Evolutionary conservation across 139 green algal species (phyloP).

Genomic region (Tetraselmis striata): DNA sequence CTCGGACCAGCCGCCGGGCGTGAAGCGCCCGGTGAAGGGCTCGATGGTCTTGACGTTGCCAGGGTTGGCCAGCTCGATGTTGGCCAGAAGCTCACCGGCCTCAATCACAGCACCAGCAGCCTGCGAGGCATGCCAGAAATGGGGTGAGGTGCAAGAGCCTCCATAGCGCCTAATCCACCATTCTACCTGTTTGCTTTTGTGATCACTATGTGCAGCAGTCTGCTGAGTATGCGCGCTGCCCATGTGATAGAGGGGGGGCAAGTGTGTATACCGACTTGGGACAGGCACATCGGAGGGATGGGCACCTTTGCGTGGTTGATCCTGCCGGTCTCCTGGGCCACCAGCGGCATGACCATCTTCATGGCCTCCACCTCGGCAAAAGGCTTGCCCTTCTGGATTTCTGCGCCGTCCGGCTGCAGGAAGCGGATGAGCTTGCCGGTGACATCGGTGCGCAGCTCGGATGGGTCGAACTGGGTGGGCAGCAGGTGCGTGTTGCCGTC

Average conservation of each 20-base stretch:
- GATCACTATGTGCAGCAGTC: no score
- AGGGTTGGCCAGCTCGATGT: background rate
- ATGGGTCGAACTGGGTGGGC: constrained; percentile 72
- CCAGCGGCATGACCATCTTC: constrained; percentile 90
- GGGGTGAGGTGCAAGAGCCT: no score
- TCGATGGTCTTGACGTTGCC: constrained; percentile 26
- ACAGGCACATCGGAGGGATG: no score
- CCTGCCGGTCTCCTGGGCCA: constrained; percentile 56
- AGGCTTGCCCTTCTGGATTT: constrained; percentile 53
- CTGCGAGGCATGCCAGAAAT: background rate
- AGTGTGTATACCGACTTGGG: no score
- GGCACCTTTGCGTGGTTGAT: constrained; percentile 25
- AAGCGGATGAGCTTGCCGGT: constrained; percentile 77
- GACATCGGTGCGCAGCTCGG: constrained; percentile 34
- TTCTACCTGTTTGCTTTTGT: no score
- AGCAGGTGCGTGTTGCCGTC: constrained; percentile 85
- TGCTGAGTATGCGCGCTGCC: no score
- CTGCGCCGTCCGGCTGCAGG: constrained; percentile 60
- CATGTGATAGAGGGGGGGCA: no score
- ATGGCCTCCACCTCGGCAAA: constrained; percentile 78
- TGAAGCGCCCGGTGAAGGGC: constrained; percentile 29
- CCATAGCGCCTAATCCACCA: no score
- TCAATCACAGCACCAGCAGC: constrained; percentile 3
- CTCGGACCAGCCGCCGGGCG: constrained; percentile 22
- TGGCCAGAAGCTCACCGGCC: constrained; percentile 4